Percentiles rank a stretch among this genome's conserved stretches.
phyloP scores from a whole-genome alignment of 306 rosid species.

The Prunus armeniaca region DNA sequence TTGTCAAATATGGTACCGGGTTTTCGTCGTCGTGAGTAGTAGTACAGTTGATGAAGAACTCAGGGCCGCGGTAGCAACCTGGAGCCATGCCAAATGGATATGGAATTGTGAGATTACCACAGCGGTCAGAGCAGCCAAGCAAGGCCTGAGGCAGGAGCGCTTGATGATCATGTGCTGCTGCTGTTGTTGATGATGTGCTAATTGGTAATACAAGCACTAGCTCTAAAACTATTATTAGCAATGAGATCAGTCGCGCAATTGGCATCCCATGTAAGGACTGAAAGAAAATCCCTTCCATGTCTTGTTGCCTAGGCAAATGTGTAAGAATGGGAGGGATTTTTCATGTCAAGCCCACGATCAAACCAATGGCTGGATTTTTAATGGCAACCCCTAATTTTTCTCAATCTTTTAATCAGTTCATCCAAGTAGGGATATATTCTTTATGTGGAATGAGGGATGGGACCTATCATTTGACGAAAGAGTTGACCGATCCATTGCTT shows the following conservation, averaged over 20 bases:
- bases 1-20: too few relatives aligned
- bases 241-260: not conserved
- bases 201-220: not conserved
- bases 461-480: too few relatives aligned
- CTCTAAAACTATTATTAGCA: not conserved
- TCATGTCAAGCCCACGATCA: too few relatives aligned
- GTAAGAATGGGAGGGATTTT: too few relatives aligned
- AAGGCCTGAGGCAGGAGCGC: not conserved
- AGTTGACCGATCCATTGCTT: too few relatives aligned
- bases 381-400: too few relatives aligned
- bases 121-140: not conserved
- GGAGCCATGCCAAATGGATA: not conserved
- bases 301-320: not conserved
- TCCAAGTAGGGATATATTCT: too few relatives aligned
- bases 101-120: constrained; percentile 2
- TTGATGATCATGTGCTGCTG: not conserved
- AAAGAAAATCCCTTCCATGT: not conserved
- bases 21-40: not conserved
- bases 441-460: too few relatives aligned
- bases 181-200: not conserved
- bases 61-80: constrained; percentile 1
- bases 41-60: constrained; percentile 6
- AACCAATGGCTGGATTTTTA: too few relatives aligned
- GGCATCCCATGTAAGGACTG: not conserved
- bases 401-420: too few relatives aligned